Percentiles rank a stretch among this genome's conserved stretches.
Conservation (phyloP, 192 early-diverging fungal genomes). For the Backusella australiensis region DNA sequence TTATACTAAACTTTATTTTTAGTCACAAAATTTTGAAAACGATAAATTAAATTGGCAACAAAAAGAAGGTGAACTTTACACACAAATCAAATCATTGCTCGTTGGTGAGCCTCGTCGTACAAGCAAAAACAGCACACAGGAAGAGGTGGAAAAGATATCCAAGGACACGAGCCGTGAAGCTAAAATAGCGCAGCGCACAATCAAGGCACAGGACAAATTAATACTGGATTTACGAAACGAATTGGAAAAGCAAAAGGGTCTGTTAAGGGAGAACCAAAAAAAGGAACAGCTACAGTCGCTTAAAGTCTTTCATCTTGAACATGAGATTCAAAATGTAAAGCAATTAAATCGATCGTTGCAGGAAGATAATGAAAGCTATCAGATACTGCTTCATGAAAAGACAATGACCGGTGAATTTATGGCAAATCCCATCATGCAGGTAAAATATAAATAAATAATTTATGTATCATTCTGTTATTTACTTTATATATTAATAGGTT, state of each 20-base stretch:
- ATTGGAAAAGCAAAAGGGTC: constrained; percentile 37
- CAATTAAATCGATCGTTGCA: constrained; percentile 67
- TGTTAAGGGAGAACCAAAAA: constrained; percentile 31
- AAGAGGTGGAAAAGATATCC: neutral
- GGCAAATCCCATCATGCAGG: constrained; percentile 59
- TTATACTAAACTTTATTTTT: neutral
- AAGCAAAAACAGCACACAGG: neutral
- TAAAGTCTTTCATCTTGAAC: constrained; percentile 49
- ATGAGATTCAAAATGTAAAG: constrained; percentile 56
- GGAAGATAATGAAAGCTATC: constrained; percentile 84
- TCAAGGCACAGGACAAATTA: constrained; percentile 39
- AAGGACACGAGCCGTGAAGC: constrained; percentile 19
- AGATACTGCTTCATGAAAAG: constrained; percentile 75
- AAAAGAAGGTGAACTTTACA: constrained; percentile 45
- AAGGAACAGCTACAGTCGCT: constrained; percentile 40
- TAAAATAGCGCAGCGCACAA: constrained; percentile 39
- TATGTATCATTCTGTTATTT: neutral
- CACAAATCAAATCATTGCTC: constrained; percentile 33
- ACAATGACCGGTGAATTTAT: constrained; percentile 79
- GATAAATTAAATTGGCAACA: constrained; percentile 45
- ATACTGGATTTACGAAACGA: constrained; percentile 44
- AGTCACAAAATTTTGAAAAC: constrained; percentile 39
- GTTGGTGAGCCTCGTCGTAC: constrained; percentile 40
- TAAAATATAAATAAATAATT: constrained; percentile 23
- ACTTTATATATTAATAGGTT: neutral